Percentiles rank a stretch among this genome's conserved stretches.
phyloP scores from a whole-genome alignment of 345 rosid species.

The Syzygium jambos region DNA sequence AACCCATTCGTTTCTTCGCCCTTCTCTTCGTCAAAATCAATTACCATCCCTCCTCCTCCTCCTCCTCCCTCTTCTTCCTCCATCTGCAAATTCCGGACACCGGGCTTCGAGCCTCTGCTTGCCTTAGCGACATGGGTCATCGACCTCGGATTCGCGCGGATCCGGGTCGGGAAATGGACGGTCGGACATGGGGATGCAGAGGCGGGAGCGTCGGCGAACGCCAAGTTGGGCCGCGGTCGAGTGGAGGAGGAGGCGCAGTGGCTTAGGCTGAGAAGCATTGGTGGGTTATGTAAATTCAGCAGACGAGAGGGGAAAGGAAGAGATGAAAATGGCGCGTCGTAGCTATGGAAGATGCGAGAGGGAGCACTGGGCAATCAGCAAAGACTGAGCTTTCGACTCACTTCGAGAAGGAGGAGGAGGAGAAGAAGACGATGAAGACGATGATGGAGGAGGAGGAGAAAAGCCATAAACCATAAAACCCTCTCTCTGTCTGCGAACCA shows the following conservation, averaged over 20 bases:
- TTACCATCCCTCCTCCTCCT: constrained; percentile 1
- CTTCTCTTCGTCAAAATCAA: constrained; percentile 2
- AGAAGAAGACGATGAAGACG: background rate
- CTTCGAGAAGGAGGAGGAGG: background rate
- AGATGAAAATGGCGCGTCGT: background rate
- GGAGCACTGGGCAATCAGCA: background rate
- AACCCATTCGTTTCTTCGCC: constrained; percentile 13
- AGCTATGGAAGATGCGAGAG: background rate
- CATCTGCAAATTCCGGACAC: constrained; percentile 6
- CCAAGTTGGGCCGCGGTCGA: background rate
- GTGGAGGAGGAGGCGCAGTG: background rate
- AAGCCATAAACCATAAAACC: background rate
- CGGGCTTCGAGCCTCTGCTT: background rate
- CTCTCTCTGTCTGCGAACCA: background rate
- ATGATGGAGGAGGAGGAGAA: background rate
- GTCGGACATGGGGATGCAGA: constrained; percentile 18
- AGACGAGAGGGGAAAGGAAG: background rate
- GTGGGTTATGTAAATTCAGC: background rate
- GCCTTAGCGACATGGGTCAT: constrained; percentile 2
- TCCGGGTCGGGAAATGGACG: background rate
- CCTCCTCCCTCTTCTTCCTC: constrained; percentile 4
- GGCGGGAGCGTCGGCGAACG: background rate
- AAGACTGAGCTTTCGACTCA: background rate
- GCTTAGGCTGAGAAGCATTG: constrained; percentile 15
- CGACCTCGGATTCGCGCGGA: background rate